phyloP scores from a whole-genome alignment of 805 yeast species.

The Lipomyces lipofer region DNA sequence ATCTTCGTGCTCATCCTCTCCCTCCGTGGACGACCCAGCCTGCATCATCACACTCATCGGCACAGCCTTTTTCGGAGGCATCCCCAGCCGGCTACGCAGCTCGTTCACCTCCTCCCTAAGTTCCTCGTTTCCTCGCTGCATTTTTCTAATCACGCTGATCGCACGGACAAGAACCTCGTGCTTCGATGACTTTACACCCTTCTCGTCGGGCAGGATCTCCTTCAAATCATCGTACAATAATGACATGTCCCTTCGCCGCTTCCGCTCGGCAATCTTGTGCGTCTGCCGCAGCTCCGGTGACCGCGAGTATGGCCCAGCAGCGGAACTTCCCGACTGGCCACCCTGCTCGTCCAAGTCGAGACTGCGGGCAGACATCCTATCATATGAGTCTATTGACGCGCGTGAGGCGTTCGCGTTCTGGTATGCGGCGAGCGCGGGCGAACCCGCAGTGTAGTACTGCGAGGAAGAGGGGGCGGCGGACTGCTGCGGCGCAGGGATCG shows the following conservation, averaged over 20 bases:
- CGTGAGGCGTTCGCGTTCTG: constrained; percentile 15
- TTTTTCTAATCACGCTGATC: constrained; percentile 15
- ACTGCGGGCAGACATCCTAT: constrained; percentile 12
- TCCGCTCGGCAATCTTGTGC: constrained; percentile 35
- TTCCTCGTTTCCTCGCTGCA: constrained; percentile 15
- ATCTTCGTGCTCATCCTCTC: constrained; percentile 16
- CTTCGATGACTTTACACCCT: constrained; percentile 33
- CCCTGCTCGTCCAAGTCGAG: constrained; percentile 20
- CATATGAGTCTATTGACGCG: constrained; percentile 23
- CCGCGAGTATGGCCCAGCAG: constrained; percentile 30
- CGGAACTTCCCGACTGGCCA: not conserved
- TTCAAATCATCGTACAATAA: constrained; percentile 32
- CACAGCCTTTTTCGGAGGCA: constrained; percentile 22
- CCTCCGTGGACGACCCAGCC: constrained; percentile 9
- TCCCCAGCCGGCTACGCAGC: constrained; percentile 15
- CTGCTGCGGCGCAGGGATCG: constrained; percentile 5
- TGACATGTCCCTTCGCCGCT: constrained; percentile 34
- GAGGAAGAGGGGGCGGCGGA: constrained; percentile 1
- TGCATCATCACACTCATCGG: constrained; percentile 5
- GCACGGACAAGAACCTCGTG: constrained; percentile 33
- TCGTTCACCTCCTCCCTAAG: constrained; percentile 27
- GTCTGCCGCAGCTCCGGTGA: constrained; percentile 35
- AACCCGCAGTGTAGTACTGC: constrained; percentile 7
- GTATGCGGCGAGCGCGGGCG: constrained; percentile 7
- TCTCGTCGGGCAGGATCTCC: constrained; percentile 31